Evolutionary conservation across 2,329 filamentous ascomycete genomes (phyloP).

Genomic region (Didymella glomerata): DNA sequence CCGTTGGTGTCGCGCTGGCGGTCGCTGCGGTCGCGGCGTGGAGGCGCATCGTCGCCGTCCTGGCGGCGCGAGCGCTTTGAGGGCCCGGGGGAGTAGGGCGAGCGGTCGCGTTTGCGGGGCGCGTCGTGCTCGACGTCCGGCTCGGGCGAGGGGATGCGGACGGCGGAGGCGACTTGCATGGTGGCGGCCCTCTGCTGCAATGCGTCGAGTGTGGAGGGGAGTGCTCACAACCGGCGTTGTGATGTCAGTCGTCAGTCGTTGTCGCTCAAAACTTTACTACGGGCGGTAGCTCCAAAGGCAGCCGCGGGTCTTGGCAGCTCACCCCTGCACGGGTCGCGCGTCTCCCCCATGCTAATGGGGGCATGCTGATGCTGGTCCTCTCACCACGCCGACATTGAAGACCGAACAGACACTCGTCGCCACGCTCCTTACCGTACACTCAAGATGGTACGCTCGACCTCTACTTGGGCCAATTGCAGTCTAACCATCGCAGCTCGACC

Average conservation of each 20-base stretch:
- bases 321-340: constrained; percentile 10
- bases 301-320: constrained; percentile 13
- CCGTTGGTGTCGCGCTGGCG: constrained; percentile 54
- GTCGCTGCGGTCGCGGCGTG: constrained; percentile 73
- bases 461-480: not conserved
- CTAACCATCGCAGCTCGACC: constrained; percentile 76
- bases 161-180: constrained; percentile 57
- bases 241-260: constrained; percentile 12
- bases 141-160: constrained; percentile 65
- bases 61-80: constrained; percentile 50
- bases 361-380: not conserved
- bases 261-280: constrained; percentile 43
- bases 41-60: constrained; percentile 41
- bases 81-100: constrained; percentile 51
- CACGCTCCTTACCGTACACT: constrained; percentile 17
- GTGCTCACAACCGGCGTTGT: constrained; percentile 5
- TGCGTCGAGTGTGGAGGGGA: constrained; percentile 1
- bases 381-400: constrained; percentile 19
- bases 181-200: constrained; percentile 18
- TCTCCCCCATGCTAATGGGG: not conserved
- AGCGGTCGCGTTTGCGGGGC: constrained; percentile 64
- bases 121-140: constrained; percentile 57
- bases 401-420: constrained; percentile 14
- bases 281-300: constrained; percentile 24
- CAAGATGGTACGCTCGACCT: constrained; percentile 19